Evolutionary conservation across 2,329 filamentous ascomycete genomes (phyloP).

Genomic region (Aureobasidium sp.): DNA sequence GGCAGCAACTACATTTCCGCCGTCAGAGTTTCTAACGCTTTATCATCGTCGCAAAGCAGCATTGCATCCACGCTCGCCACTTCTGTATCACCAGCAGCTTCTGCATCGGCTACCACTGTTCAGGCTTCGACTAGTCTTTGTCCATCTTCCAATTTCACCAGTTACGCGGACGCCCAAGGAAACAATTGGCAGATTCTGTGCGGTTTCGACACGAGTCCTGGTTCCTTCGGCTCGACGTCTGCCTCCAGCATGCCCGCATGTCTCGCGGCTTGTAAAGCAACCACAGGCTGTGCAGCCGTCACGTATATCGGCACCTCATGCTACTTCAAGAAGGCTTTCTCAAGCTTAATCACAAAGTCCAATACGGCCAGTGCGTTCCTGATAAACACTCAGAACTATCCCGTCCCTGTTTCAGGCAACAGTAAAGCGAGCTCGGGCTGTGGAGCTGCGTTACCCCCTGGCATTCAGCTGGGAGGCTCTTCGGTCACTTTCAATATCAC

Average conservation of each 20-base stretch:
- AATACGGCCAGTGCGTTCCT: not conserved
- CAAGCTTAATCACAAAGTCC: not conserved
- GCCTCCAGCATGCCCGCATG: not conserved
- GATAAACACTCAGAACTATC: conserved; percentile 11
- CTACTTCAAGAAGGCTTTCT: conserved; percentile 16
- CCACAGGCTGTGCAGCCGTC: conserved; percentile 4
- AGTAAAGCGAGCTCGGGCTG: conserved; percentile 23
- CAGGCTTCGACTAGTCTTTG: not conserved
- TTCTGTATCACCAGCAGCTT: conserved; percentile 15
- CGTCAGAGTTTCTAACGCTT: not conserved
- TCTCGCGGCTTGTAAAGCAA: conserved; percentile 13
- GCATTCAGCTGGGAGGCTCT: conserved; percentile 19
- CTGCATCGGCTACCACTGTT: not conserved
- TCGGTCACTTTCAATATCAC: conserved; percentile 19
- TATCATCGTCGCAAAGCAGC: conserved; percentile 17
- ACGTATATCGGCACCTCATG: conserved; percentile 14
- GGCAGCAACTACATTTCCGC: conserved; percentile 15
- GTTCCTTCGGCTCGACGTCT: not conserved
- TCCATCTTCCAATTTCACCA: conserved; percentile 2
- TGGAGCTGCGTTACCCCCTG: conserved; percentile 20
- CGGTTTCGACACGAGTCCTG: conserved; percentile 8
- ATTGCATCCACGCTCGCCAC: not conserved
- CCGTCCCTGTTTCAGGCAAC: conserved; percentile 7
- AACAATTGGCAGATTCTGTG: conserved; percentile 9
- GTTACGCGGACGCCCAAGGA: not conserved